Conservation (phyloP, 2,329 filamentous ascomycete species). For the Botrytis byssoidea region DNA sequence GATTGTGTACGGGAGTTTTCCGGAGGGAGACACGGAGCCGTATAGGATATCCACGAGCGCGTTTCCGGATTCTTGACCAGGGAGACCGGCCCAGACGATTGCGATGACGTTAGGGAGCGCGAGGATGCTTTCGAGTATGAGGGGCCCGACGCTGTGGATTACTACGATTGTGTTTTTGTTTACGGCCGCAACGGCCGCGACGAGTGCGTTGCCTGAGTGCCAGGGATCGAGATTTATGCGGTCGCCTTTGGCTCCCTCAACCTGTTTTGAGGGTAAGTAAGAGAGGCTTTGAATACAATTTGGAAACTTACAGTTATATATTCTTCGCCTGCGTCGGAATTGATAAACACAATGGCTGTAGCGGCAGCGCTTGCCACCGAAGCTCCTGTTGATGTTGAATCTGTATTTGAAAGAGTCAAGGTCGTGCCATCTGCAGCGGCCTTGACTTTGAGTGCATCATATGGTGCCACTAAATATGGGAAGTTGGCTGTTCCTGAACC, state of each 20-base stretch:
- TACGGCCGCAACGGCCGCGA: conserved; percentile 54
- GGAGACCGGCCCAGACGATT: conserved; percentile 58
- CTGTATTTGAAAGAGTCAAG: conserved; percentile 55
- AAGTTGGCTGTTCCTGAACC: conserved; percentile 9
- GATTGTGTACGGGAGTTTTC: conserved; percentile 56
- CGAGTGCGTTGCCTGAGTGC: conserved; percentile 48
- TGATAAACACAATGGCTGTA: conserved; percentile 67
- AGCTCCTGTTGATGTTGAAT: conserved; percentile 42
- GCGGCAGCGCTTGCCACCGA: conserved; percentile 43
- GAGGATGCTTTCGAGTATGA: conserved; percentile 58
- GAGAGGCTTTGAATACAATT: neutral
- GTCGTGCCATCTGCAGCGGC: conserved; percentile 52
- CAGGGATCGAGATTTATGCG: conserved; percentile 65
- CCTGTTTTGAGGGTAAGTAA: conserved; percentile 20
- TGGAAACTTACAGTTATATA: conserved; percentile 43
- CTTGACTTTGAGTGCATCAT: conserved; percentile 61
- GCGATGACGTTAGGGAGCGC: conserved; percentile 63
- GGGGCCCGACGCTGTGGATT: conserved; percentile 60
- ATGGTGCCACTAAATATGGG: conserved; percentile 44
- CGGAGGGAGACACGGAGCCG: conserved; percentile 54
- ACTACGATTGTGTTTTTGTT: conserved; percentile 64
- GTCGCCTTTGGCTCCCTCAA: conserved; percentile 48
- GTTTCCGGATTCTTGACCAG: conserved; percentile 61
- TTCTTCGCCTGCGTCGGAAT: conserved; percentile 70
- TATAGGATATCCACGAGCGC: conserved; percentile 61